phyloP scores from a whole-genome alignment of 202 grass and related monocot species.

The Setaria italica region DNA sequence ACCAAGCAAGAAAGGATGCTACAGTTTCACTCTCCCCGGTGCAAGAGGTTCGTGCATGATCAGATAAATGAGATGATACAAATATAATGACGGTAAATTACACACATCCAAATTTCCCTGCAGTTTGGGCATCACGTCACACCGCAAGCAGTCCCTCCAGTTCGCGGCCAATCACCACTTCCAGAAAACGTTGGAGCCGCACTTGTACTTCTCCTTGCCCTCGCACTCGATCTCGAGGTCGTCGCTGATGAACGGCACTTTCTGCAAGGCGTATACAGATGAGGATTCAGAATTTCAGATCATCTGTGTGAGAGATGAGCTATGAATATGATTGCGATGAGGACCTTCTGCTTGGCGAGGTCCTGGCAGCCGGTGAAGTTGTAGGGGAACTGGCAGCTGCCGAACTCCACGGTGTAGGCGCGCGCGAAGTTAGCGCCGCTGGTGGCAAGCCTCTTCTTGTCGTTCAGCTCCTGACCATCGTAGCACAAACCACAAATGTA shows the following conservation, averaged over 20 bases:
- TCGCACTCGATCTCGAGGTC: conserved; percentile 95
- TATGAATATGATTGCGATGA: not conserved
- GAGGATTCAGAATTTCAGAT: not conserved
- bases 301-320: too few species aligned
- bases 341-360: conserved; percentile 97
- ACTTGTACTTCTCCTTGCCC: conserved; percentile 98
- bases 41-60: not conserved
- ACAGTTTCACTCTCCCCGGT: not conserved
- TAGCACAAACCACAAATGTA: not conserved
- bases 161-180: conserved; percentile 60
- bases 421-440: conserved; percentile 80
- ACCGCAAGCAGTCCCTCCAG: not conserved
- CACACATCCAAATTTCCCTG: conserved; percentile 27
- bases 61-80: conserved; percentile 14
- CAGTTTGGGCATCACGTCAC: not conserved
- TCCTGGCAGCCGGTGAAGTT: conserved; percentile 99
- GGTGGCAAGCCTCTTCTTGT: conserved; percentile 81
- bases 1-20: not conserved
- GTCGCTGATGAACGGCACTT: conserved; percentile 80
- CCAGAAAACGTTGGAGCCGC: conserved; percentile 99
- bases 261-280: conserved; percentile 50
- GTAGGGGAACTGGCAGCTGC: conserved; percentile 80
- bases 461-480: conserved; percentile 74
- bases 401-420: conserved; percentile 85
- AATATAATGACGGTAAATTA: conserved; percentile 36